Conservation (phyloP, 1,139 yeast species). For the Insectozyma bohioensis region DNA sequence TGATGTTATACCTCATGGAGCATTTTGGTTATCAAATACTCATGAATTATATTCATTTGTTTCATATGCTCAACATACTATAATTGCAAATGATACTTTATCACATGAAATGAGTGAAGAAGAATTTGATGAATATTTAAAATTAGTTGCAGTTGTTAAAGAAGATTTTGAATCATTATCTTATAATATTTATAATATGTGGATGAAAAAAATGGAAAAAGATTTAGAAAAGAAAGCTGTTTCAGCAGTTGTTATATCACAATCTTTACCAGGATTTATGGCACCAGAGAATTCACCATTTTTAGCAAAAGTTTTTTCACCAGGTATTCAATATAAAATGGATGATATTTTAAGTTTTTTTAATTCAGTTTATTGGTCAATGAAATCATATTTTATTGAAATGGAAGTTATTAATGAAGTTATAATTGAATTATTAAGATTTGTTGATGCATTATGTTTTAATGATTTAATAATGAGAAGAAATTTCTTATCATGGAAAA, state of each 20-base stretch:
- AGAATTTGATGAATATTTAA: slow-evolving; percentile 88
- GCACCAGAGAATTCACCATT: slow-evolving; percentile 87
- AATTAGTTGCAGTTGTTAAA: slow-evolving; percentile 86
- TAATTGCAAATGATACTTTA: slow-evolving; percentile 76
- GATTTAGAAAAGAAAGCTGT: slow-evolving; percentile 89
- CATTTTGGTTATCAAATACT: slow-evolving; percentile 96
- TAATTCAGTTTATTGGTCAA: slow-evolving; percentile 89
- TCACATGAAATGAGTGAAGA: slow-evolving; percentile 84
- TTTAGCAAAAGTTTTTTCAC: slow-evolving; percentile 79
- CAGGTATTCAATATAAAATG: slow-evolving; percentile 79
- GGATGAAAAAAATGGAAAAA: slow-evolving; percentile 96
- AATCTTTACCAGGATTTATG: slow-evolving; percentile 93
- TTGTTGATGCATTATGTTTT: slow-evolving; percentile 92
- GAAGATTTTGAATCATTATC: slow-evolving; percentile 93
- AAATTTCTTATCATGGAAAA: slow-evolving; percentile 93
- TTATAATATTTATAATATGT: slow-evolving; percentile 91
- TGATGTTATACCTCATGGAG: slow-evolving; percentile 88
- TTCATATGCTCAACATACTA: slow-evolving; percentile 88
- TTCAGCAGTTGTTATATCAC: slow-evolving; percentile 91
- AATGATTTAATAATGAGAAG: slow-evolving; percentile 95
- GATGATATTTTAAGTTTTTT: slow-evolving; percentile 90
- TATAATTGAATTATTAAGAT: slow-evolving; percentile 76
- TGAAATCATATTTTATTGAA: slow-evolving; percentile 90
- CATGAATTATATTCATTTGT: slow-evolving; percentile 95
- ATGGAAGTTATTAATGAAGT: slow-evolving; percentile 83